phyloP scores from a whole-genome alignment of 306 rosid species.

The Malus sylvestris region DNA sequence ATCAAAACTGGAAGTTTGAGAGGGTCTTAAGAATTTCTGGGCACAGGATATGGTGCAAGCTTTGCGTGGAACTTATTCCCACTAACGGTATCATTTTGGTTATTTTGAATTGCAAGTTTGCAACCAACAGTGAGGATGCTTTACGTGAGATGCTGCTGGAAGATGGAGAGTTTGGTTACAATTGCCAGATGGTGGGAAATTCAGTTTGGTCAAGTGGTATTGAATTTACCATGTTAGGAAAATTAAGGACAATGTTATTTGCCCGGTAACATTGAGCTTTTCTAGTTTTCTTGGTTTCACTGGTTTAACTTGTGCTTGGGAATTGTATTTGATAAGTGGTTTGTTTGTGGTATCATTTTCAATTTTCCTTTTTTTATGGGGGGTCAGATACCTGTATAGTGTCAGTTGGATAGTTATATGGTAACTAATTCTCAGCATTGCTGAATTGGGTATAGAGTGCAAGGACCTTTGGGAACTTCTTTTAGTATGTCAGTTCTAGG shows the following conservation, averaged over 20 bases:
- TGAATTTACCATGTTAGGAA: constrained; percentile 13
- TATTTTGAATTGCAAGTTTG: constrained; percentile 18
- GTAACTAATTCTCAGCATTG: constrained; percentile 6
- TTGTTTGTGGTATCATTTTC: background rate
- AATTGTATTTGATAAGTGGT: background rate
- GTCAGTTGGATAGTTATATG: background rate
- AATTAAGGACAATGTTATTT: constrained; percentile 21
- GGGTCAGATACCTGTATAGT: background rate
- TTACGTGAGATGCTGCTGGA: constrained; percentile 2
- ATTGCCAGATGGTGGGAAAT: constrained; percentile 14
- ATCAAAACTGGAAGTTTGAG: constrained; percentile 2
- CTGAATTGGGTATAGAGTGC: constrained; percentile 9
- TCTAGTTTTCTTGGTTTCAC: constrained; percentile 6
- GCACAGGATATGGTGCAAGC: constrained; percentile 8
- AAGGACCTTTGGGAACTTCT: constrained; percentile 14
- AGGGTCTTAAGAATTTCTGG: constrained; percentile 4
- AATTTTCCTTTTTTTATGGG: background rate
- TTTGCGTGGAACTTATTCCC: background rate
- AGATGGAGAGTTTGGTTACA: constrained; percentile 21
- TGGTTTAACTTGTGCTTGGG: constrained; percentile 11
- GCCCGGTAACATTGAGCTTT: constrained; percentile 15
- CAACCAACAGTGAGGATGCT: constrained; percentile 14
- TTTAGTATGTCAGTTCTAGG: constrained; percentile 15
- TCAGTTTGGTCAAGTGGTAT: constrained; percentile 22
- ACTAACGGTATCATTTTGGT: background rate